Percentiles rank a stretch among this genome's conserved stretches.
Conservation (phyloP, 495 filamentous ascomycete genomes). For the Lasiosphaeriaceae sp. region DNA sequence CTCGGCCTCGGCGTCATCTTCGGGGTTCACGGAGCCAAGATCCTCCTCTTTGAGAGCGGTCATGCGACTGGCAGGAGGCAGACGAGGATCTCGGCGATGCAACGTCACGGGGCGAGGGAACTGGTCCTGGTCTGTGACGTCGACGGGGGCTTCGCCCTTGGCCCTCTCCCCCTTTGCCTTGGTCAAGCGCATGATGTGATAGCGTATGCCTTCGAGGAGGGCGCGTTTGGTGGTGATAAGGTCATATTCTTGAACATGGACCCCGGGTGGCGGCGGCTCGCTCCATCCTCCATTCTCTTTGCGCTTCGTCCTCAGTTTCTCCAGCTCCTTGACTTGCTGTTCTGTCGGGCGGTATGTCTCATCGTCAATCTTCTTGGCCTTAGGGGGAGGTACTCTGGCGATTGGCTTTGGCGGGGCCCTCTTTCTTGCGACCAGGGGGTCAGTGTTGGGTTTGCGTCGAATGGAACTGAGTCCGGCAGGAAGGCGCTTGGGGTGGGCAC, state of each 20-base stretch:
- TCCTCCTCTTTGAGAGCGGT: conserved; percentile 48
- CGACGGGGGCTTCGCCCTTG: conserved; percentile 46
- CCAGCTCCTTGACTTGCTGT: conserved; percentile 1
- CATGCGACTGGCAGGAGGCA: conserved; percentile 53
- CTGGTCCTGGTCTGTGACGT: conserved; percentile 70
- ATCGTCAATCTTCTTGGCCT: neutral
- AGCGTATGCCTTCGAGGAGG: conserved; percentile 72
- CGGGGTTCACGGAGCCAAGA: conserved; percentile 41
- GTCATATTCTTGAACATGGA: conserved; percentile 57
- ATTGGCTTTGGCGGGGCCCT: conserved; percentile 31
- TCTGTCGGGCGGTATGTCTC: neutral
- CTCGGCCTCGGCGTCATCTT: conserved; percentile 66
- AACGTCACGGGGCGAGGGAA: conserved; percentile 85
- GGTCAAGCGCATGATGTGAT: conserved; percentile 77
- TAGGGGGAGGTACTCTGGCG: neutral
- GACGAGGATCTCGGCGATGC: conserved; percentile 83
- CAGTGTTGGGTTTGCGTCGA: conserved; percentile 45
- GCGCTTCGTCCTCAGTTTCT: conserved; percentile 29
- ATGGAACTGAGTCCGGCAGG: conserved; percentile 28
- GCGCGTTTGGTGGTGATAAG: conserved; percentile 76
- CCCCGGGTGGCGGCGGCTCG: conserved; percentile 43
- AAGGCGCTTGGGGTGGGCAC: conserved; percentile 31
- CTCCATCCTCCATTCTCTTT: conserved; percentile 59
- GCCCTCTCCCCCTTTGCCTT: conserved; percentile 18
- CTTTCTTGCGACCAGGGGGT: conserved; percentile 68